These are phyloP conservation scores for Sporothrix brasiliensis DNA, from an alignment of 2,329 filamentous ascomycete genomes.

Conservation along the genomic window DNA sequence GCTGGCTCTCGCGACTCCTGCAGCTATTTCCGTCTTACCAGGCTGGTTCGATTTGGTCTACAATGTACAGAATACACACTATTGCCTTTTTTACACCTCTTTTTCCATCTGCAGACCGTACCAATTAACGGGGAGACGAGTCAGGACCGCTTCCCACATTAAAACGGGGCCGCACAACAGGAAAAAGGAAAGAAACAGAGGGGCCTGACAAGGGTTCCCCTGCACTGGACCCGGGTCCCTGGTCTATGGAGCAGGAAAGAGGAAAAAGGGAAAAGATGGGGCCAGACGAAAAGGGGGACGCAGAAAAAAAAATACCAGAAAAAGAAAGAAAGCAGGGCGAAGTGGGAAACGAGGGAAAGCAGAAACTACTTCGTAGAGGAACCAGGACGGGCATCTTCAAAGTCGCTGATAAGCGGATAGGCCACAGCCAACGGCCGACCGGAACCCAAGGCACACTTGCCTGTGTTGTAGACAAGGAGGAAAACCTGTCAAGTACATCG, in stretches of 20 bases:
- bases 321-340: neutral
- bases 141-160: neutral
- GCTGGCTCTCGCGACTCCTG: neutral
- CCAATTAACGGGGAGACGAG: constrained; percentile 21
- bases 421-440: neutral
- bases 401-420: neutral
- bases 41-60: neutral
- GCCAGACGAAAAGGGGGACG: no score
- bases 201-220: neutral
- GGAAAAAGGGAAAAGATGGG: constrained; percentile 3
- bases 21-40: neutral
- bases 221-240: constrained; percentile 5
- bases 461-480: neutral
- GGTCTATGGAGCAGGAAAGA: neutral
- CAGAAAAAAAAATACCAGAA: no score
- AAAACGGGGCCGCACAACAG: neutral
- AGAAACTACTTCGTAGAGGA: neutral
- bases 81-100: neutral
- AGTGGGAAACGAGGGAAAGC: neutral
- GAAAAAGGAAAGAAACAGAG: neutral
- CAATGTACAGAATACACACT: no score
- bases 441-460: neutral
- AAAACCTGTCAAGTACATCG: neutral
- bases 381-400: neutral
- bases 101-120: neutral